These are phyloP conservation scores for Aegilops sharonensis DNA, from an alignment of 176 grass and related monocot species.

Conservation along the genomic window DNA sequence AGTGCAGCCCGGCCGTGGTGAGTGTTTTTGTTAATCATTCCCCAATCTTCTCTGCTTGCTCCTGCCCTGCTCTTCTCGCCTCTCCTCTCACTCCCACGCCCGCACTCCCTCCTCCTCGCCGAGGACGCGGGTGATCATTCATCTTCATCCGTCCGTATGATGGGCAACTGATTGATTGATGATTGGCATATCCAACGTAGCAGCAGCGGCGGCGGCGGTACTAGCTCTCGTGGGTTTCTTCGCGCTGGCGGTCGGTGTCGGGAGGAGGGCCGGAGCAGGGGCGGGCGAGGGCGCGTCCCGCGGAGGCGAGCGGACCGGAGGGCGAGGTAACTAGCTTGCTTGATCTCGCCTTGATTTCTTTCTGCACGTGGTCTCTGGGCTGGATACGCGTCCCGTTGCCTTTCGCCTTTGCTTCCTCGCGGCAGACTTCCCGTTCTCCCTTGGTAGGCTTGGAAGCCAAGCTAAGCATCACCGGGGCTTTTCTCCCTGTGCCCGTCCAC, in stretches of 20 bases:
- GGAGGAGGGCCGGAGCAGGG: slow-evolving; percentile 13
- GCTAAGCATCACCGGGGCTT: slow-evolving; percentile 1
- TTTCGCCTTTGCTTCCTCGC: not conserved
- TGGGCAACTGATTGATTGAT: slow-evolving; percentile 30
- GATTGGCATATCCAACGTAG: slow-evolving; percentile 31
- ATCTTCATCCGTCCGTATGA: not conserved
- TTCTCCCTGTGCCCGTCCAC: not conserved
- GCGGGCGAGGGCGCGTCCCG: not conserved
- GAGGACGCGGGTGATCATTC: not conserved
- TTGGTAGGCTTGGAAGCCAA: slow-evolving; percentile 36
- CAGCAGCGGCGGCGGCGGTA: not conserved
- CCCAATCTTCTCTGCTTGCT: slow-evolving; percentile 14
- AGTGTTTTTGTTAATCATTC: slow-evolving; percentile 19
- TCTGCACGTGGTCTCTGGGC: not conserved
- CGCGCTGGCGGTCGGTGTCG: slow-evolving; percentile 34
- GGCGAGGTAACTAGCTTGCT: slow-evolving; percentile 30
- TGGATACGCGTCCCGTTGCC: not conserved
- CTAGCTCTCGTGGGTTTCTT: slow-evolving; percentile 5
- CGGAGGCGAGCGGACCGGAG: slow-evolving; percentile 16
- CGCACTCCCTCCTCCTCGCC: not conserved
- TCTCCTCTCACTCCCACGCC: not conserved
- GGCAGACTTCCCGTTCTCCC: not conserved
- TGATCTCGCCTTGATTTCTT: not conserved
- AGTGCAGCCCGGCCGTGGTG: slow-evolving; percentile 5
- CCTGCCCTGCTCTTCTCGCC: not conserved